phyloP scores from a whole-genome alignment of 192 early-diverging fungal species.

The Podochytrium sp. region DNA sequence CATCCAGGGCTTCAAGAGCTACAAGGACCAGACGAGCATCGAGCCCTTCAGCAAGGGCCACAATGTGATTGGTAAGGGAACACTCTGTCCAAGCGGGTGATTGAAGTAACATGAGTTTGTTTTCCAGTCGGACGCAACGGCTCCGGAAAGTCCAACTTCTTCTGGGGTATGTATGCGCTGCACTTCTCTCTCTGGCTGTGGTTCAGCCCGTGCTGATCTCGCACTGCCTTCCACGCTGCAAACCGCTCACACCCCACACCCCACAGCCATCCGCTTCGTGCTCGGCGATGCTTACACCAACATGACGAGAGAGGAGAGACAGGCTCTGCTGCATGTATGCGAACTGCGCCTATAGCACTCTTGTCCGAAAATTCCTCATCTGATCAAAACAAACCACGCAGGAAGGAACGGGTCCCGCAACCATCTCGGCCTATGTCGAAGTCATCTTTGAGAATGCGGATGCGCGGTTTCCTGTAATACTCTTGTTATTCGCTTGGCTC shows the following conservation, averaged over 20 bases:
- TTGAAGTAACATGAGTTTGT: not conserved
- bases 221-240: not conserved
- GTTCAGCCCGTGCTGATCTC: not conserved
- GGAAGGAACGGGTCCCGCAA: conserved; percentile 89
- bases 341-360: no score
- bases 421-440: conserved; percentile 95
- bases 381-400: conserved; percentile 33
- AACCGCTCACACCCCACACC: not conserved
- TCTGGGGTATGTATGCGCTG: conserved; percentile 69
- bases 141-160: conserved; percentile 98
- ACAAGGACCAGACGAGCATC: conserved; percentile 93
- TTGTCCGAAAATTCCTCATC: no score
- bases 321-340: conserved; percentile 85
- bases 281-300: conserved; percentile 94
- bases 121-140: conserved; percentile 90
- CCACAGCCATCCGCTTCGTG: conserved; percentile 89
- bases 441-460: conserved; percentile 97
- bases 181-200: not conserved
- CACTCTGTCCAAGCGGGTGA: not conserved
- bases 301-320: conserved; percentile 91
- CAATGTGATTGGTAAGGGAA: conserved; percentile 87
- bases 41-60: conserved; percentile 91
- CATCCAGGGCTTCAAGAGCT: conserved; percentile 99
- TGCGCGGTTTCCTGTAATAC: conserved; percentile 83
- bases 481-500: not conserved